Percentiles rank a stretch among this genome's conserved stretches.
phyloP scores from a whole-genome alignment of 331 rosid genomes.

The Pyracantha coccinea region DNA sequence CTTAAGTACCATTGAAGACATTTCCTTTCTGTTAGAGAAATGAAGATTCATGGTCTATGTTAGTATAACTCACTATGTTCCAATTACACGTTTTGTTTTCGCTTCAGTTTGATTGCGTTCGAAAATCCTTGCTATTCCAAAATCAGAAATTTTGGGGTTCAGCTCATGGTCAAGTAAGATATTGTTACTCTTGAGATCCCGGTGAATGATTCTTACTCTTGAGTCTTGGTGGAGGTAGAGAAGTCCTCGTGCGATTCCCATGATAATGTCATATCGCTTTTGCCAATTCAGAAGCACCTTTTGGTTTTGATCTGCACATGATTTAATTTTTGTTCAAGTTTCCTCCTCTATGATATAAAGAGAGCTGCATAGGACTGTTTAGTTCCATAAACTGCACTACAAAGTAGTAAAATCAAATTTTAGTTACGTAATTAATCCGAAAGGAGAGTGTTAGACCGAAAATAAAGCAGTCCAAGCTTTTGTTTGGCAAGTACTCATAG shows the following conservation, averaged over 20 bases:
- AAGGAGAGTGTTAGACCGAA: background rate
- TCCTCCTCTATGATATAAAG: background rate
- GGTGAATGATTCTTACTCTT: constrained; percentile 23
- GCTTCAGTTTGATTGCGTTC: constrained; percentile 22
- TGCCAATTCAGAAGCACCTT: background rate
- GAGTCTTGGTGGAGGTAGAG: constrained; percentile 42
- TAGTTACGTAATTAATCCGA: no score
- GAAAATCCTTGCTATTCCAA: constrained; percentile 14
- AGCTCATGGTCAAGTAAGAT: constrained; percentile 6
- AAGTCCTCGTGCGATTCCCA: constrained; percentile 37
- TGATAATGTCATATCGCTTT: background rate
- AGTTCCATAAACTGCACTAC: background rate
- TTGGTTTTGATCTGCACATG: constrained; percentile 4
- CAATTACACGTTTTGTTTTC: constrained; percentile 25
- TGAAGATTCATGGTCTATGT: background rate
- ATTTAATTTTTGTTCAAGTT: no score
- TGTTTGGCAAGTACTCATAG: background rate
- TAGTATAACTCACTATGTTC: constrained; percentile 36
- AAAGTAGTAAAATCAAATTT: background rate
- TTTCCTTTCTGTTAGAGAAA: background rate
- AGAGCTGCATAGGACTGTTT: background rate
- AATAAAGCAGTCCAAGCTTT: constrained; percentile 2
- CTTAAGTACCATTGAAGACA: no score
- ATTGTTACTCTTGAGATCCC: constrained; percentile 14
- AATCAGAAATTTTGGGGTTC: constrained; percentile 14